Conservation (phyloP, 805 yeast species). For the Nadsonia fulvescens region DNA sequence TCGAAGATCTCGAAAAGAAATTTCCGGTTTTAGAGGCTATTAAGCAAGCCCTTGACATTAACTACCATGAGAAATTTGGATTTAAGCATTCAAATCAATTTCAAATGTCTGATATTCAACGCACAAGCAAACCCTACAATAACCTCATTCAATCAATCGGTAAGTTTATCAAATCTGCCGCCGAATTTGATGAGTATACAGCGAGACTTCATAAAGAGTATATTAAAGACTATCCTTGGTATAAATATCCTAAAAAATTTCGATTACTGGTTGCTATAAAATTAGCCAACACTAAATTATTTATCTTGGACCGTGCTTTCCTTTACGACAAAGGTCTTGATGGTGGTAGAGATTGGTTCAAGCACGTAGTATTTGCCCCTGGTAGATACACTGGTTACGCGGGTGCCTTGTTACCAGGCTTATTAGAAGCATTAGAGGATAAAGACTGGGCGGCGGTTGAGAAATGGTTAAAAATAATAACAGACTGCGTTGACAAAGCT, state of each 20-base stretch:
- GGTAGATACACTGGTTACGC: conserved; percentile 43
- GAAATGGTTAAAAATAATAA: conserved; percentile 24
- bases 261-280: conserved; percentile 11
- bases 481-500: too few relatives aligned
- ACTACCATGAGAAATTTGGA: too few relatives aligned
- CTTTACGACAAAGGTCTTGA: conserved; percentile 30
- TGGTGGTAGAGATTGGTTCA: conserved; percentile 37
- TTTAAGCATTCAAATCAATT: too few relatives aligned
- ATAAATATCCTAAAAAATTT: conserved; percentile 20
- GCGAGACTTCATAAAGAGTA: conserved; percentile 31
- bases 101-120: too few relatives aligned
- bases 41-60: too few relatives aligned
- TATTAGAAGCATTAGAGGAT: conserved; percentile 37
- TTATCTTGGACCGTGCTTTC: conserved; percentile 28
- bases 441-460: conserved; percentile 20
- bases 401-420: conserved; percentile 39
- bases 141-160: conserved; percentile 5
- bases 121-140: conserved; percentile 2
- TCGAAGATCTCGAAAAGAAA: conserved; percentile 19
- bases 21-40: too few relatives aligned
- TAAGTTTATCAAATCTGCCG: conserved; percentile 17
- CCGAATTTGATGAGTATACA: conserved; percentile 30
- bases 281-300: conserved; percentile 23
- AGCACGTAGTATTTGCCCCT: conserved; percentile 40
- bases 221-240: conserved; percentile 64